Conservation (phyloP, 2,329 filamentous ascomycete genomes). For the Samsoniella hepiali region DNA sequence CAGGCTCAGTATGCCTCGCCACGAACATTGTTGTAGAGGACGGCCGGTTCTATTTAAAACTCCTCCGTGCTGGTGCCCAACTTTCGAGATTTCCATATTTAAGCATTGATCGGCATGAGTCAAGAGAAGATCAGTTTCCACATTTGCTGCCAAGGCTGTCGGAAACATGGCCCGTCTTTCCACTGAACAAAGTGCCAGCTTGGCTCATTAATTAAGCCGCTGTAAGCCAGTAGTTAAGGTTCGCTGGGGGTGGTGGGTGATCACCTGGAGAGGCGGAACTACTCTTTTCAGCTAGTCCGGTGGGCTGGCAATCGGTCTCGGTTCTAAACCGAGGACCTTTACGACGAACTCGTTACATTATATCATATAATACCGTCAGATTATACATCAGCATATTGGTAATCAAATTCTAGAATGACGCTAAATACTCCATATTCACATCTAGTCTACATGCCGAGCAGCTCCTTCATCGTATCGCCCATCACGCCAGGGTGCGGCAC, state of each 20-base stretch:
- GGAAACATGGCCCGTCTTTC: constrained; percentile 10
- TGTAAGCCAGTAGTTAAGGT: neutral
- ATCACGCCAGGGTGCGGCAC: constrained; percentile 39
- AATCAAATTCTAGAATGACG: neutral
- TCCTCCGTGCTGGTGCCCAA: too few species aligned
- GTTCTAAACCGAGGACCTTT: neutral
- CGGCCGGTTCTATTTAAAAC: neutral
- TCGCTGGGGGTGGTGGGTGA: neutral
- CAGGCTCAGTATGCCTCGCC: neutral
- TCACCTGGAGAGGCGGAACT: neutral
- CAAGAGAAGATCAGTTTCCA: neutral
- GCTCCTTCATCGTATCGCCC: constrained; percentile 33
- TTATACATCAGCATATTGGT: neutral
- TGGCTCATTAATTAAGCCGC: neutral
- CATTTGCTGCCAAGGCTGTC: neutral
- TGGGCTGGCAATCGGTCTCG: too few species aligned
- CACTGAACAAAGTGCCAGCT: neutral
- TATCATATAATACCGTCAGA: too few species aligned
- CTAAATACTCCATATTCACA: neutral
- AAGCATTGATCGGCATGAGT: constrained; percentile 8
- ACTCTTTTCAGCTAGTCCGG: constrained; percentile 16
- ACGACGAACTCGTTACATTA: neutral
- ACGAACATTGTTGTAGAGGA: neutral
- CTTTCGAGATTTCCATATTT: neutral
- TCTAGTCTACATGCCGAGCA: constrained; percentile 26